Conservation (phyloP, 768 basidiomycete species). For the Suillus paluster region DNA sequence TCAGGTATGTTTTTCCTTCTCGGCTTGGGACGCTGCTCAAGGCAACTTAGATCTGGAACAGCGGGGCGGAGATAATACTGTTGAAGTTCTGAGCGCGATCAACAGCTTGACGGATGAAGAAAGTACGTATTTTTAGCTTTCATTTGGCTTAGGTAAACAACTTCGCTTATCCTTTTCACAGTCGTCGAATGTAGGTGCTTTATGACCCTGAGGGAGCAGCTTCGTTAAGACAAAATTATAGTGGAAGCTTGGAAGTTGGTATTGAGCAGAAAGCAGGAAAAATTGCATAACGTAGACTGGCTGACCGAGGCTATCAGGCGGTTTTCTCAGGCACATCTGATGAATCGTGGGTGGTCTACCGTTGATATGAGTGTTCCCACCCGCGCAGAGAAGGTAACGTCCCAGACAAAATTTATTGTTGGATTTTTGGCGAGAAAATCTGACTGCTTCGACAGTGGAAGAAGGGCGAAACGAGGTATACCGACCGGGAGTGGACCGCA, state of each 20-base stretch:
- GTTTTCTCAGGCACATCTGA: slow-evolving; percentile 69
- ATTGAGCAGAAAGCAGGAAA: slow-evolving; percentile 55
- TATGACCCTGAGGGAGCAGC: slow-evolving; percentile 1
- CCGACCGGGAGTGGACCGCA: slow-evolving; percentile 71
- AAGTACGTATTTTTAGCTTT: slow-evolving; percentile 49
- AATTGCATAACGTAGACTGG: slow-evolving; percentile 77
- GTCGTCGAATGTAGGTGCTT: slow-evolving; percentile 58
- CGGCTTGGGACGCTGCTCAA: slow-evolving; percentile 8
- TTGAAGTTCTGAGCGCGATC: slow-evolving; percentile 72
- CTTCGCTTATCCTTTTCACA: slow-evolving; percentile 34
- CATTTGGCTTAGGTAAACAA: slow-evolving; percentile 20
- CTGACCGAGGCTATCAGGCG: slow-evolving; percentile 75
- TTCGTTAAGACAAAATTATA: slow-evolving; percentile 30
- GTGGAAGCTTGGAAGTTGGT: slow-evolving; percentile 69
- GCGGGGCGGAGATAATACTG: slow-evolving; percentile 71
- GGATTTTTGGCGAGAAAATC: slow-evolving; percentile 16
- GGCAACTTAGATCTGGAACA: slow-evolving; percentile 46
- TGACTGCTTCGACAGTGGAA: slow-evolving; percentile 62
- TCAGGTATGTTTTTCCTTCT: slow-evolving; percentile 37
- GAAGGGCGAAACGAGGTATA: slow-evolving; percentile 63
- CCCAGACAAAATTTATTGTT: background rate
- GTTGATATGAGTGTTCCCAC: slow-evolving; percentile 66
- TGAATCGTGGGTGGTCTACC: slow-evolving; percentile 57
- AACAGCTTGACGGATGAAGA: slow-evolving; percentile 68
- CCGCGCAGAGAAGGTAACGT: slow-evolving; percentile 66